Base-by-base conservation (phyloP, 441 rosid genomes). In the Codiaeum variegatum region DNA sequence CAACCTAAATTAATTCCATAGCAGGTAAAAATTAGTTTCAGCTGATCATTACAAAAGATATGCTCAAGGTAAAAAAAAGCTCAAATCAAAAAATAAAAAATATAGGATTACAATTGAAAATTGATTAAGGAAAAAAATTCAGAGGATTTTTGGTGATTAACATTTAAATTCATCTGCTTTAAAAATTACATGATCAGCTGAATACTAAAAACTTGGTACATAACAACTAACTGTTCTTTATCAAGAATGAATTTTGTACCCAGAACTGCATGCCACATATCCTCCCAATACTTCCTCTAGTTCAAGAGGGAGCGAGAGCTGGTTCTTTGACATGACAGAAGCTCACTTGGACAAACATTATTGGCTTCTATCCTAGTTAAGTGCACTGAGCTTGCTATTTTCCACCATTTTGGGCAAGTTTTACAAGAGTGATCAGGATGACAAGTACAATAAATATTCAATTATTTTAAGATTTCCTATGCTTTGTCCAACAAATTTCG, bases 251-350 rank as follows among this genome's bases (percentile, higher is more conserved):
- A 66, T 6, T 26, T 66, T 66, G 19, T 34, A 66, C 24, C 40
- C 47, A 47, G 70, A 66, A 18, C 38, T 46, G 47, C 11, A 38
- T 7, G 23, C 52, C 69, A 44, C 10, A 46, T 46, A 46, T 46
- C 51, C 15, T 31, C 21, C 21, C 26, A 97, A 94, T 81, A 59
- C 71, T 32, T 71, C 75, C 63, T 75, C 91, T 5, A 73, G 78
- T 5, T 78, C 83, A 34, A 71, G 67, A 64, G 87, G 82, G 42
- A 79, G 83, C 13, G 69, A 83, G 66, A 84, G 88, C 83, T 94
- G 97, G 97, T 90, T 94, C 77, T 80, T 85, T 0, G 85, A 94
- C 84, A 94, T 94, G 98, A 83, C 83, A 28, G 83, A 94, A 80
- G 90, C 94, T 21, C 75, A 88, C 29, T 80, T 94, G 4, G 93